Percentiles rank a stretch among this genome's conserved stretches.
phyloP scores from a whole-genome alignment of 2,329 filamentous ascomycete species.

The Fusarium austroafricanum region DNA sequence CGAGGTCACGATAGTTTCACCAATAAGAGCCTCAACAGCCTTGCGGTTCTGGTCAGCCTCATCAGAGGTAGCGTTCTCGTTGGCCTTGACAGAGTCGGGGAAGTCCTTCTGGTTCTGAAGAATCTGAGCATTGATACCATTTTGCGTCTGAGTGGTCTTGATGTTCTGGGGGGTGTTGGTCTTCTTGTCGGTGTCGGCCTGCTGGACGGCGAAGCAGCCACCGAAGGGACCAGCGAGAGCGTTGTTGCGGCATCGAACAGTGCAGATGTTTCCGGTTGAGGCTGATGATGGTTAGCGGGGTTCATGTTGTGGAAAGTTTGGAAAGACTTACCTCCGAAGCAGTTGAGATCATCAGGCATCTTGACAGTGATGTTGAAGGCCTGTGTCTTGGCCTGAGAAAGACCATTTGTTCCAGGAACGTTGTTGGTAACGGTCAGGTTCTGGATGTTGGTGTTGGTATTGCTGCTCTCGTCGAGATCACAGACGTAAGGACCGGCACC shows the following conservation, averaged over 20 bases:
- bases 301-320: neutral
- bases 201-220: constrained; percentile 68
- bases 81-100: constrained; percentile 53
- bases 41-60: constrained; percentile 48
- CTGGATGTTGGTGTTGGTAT: constrained; percentile 47
- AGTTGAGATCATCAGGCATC: constrained; percentile 62
- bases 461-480: constrained; percentile 63
- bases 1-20: constrained; percentile 45
- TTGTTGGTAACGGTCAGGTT: constrained; percentile 67
- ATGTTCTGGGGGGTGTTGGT: constrained; percentile 60
- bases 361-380: constrained; percentile 67
- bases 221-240: constrained; percentile 68
- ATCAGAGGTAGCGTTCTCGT: constrained; percentile 54
- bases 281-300: constrained; percentile 44
- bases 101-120: constrained; percentile 64
- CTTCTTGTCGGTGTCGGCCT: constrained; percentile 57
- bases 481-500: constrained; percentile 70
- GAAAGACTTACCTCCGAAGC: constrained; percentile 60
- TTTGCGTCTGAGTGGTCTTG: constrained; percentile 58
- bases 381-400: constrained; percentile 66
- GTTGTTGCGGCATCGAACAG: constrained; percentile 69
- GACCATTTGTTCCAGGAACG: constrained; percentile 67
- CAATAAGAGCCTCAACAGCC: constrained; percentile 54
- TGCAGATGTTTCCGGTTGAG: constrained; percentile 69
- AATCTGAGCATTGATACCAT: constrained; percentile 61